Evolutionary conservation across 2,329 filamentous ascomycete genomes (phyloP), one percentile per base, ranked within the genome.

Genomic region (Pyricularia pennisetigena): DNA sequence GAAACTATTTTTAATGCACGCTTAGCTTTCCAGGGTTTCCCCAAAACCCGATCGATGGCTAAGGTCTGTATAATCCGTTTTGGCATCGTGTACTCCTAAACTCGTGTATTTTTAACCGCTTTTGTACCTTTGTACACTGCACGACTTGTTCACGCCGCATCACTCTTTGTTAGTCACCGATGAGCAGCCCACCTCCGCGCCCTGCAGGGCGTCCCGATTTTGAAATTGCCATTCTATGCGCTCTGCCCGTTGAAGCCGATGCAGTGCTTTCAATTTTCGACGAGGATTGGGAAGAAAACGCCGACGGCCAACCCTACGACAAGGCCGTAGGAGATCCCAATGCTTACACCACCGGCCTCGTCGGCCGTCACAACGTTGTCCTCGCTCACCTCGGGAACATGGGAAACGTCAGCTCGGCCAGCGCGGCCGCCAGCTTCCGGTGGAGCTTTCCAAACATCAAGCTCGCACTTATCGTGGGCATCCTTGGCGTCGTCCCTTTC

Each of bases 201-300:
- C 64, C 64, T 9, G 64, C 64, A n/a, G 32, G 26, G 14, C 54
- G 65, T 9, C 23, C 14, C 3, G 68, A 65, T 23, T 79, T 78
- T 71, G 71, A 73, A 23, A 70, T 78, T 57, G 75, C 76, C 7
- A 72, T 78, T 23, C 74, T 78, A 54, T 78, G 77, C 69, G 75
- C 76, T 16, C 68, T 78, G 26, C 69, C 70, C 29, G 68, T 70
- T 12, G 76, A 79, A 68, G 72, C 71, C 29, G 72, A 75, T 61
- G 76, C 75, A 26, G 72, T 76, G n/a, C 63, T 70, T n/a, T 68
- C 71, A 12, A 59, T 73, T 14, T 71, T 77, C 41, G 75, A 78
- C 67, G 69, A 76, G 12, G 9, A 16, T 10, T 28, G 63, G 12
- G 68, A 67, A 4, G 26, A 32, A 6, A 29, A 64, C 28, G 30